Evolutionary conservation across 139 green algal genomes (phyloP).

Genomic region (Pleodorina starrii): DNA sequence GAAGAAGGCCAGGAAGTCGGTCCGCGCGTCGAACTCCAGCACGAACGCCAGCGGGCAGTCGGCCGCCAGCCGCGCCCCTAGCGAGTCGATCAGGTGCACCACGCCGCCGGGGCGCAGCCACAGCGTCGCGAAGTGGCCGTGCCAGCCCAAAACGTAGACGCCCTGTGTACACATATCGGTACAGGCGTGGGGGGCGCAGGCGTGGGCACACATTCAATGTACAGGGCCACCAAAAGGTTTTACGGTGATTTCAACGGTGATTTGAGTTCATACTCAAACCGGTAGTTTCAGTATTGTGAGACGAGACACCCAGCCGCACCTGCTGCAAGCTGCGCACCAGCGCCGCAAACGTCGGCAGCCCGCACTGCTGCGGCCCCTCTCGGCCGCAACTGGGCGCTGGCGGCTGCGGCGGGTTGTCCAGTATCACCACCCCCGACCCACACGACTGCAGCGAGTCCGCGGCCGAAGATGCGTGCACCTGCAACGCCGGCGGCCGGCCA

Average conservation of each 20-base stretch:
- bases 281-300: too few species aligned
- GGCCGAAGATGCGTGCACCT: not conserved
- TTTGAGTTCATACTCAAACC: too few species aligned
- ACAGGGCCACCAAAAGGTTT: too few species aligned
- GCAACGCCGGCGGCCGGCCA: not conserved
- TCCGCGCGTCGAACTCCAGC: not conserved
- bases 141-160: conserved; percentile 46
- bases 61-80: conserved; percentile 19
- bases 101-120: conserved; percentile 34
- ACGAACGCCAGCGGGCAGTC: conserved; percentile 45
- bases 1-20: conserved; percentile 42
- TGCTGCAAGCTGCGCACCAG: conserved; percentile 9
- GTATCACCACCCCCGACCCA: too few species aligned
- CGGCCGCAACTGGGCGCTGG: not conserved
- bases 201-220: too few species aligned
- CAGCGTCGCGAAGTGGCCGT: conserved; percentile 40
- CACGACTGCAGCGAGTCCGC: too few species aligned
- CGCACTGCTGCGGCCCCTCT: not conserved
- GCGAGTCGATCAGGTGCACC: conserved; percentile 36
- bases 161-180: not conserved
- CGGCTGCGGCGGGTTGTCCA: not conserved
- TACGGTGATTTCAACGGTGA: too few species aligned
- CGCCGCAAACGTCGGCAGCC: conserved; percentile 1
- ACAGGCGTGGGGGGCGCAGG: too few species aligned
- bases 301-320: conserved; percentile 34